Conservation (phyloP, 176 grass and related monocot species). For the Tuctoria greenei region DNA sequence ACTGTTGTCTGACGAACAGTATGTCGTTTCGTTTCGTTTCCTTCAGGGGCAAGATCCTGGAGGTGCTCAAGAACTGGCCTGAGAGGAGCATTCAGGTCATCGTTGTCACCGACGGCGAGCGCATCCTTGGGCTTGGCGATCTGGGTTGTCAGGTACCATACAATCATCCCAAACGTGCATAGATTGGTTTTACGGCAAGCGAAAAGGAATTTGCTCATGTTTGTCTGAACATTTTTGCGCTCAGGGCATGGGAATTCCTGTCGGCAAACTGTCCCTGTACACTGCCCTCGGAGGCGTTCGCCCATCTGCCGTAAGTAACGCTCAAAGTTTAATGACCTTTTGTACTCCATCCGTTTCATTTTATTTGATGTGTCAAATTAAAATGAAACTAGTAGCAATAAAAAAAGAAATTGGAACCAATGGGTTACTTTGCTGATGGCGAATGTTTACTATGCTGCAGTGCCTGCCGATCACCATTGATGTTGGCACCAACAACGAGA, state of each 20-base stretch:
- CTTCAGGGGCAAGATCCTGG: conserved; percentile 82
- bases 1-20: neutral
- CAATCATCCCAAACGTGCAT: neutral
- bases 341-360: no score
- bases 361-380: no score
- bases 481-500: conserved; percentile 88
- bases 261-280: conserved; percentile 91
- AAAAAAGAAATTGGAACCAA: neutral
- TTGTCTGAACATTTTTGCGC: conserved; percentile 17
- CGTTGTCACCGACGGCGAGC: conserved; percentile 90
- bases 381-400: neutral
- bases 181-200: neutral
- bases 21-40: neutral
- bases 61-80: conserved; percentile 97
- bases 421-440: neutral
- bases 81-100: conserved; percentile 91
- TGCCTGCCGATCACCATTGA: conserved; percentile 94
- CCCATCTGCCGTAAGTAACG: conserved; percentile 69
- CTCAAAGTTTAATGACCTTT: neutral
- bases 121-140: conserved; percentile 86
- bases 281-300: conserved; percentile 92
- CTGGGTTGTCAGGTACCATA: conserved; percentile 74
- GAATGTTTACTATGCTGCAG: conserved; percentile 36
- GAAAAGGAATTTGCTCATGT: neutral
- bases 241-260: conserved; percentile 97